Base-by-base conservation (phyloP, 495 filamentous ascomycete species). In the Tricharina praecox region DNA sequence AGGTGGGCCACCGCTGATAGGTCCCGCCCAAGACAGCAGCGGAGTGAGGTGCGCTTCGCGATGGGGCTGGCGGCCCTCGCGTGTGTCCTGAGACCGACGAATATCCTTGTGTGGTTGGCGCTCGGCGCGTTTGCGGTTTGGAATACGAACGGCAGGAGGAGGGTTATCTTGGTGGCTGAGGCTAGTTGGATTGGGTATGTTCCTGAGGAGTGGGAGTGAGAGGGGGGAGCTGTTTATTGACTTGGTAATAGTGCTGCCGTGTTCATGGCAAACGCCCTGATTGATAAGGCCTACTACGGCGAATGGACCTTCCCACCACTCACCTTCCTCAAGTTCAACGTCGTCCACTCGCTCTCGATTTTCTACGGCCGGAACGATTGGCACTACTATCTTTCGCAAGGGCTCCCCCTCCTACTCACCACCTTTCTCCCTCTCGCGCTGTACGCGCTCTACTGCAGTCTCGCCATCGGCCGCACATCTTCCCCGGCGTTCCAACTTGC, bases 351-450 rank as follows among this genome's bases (percentile, higher is more conserved):
- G 7, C 70, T 99, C 11, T 81, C 90, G 24, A 71, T 82, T 13
- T 95, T 94, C 63, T 99, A 99, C 60, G 90, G 90, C n/a, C 69
- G 66, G 24, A 96, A 93, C 66, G 73, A 81, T 40, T 81, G 78
- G 73, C 84, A 94, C 56, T 99, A 96, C 65, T 99, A 94, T 63
- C 63, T 87, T 11, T 79, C 79, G 1, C 84, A 99, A 67, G 90
- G 86, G 25, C 72, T 88, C 15, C 90, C 88, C 9, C 74, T 96
- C 0, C 71, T 94, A 4, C 76, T 92, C 5, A 93, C 82, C 1
- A 90, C 85, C 2, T 75, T 78, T 38, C 66, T 94, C 3, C 87
- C 85, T 0, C 87, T 88, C 52, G 69, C 76, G 8, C 46, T 82
- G 3, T 49, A 75, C 24, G 82, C 81, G 1, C 54, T 93, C 16